These are phyloP conservation scores for Trichothecium roseum DNA, from an alignment of 2,329 filamentous ascomycete genomes.

Conservation along the genomic window DNA sequence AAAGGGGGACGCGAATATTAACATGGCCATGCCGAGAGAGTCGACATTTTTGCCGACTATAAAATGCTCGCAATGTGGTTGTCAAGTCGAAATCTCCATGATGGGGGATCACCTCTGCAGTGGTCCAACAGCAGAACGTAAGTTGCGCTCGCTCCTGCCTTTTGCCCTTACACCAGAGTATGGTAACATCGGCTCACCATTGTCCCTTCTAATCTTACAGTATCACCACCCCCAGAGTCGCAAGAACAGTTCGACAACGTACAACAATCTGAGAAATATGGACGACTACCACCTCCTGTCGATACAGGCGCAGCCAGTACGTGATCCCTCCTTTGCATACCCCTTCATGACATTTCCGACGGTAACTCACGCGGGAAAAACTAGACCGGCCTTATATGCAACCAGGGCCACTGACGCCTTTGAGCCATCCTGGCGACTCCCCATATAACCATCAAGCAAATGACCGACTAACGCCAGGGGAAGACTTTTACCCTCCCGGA, in stretches of 20 bases:
- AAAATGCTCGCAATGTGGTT: constrained; percentile 75
- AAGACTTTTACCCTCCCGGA: constrained; percentile 37
- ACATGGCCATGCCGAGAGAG: constrained; percentile 44
- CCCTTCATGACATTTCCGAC: too few species aligned
- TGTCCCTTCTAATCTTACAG: too few species aligned
- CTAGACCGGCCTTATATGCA: constrained; percentile 44
- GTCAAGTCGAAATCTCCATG: constrained; percentile 70
- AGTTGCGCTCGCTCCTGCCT: too few species aligned
- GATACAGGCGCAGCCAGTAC: constrained; percentile 43
- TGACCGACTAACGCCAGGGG: constrained; percentile 30
- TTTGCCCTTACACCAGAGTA: too few species aligned
- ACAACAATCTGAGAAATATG: constrained; percentile 20
- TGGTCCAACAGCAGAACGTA: constrained; percentile 37
- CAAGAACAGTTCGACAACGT: constrained; percentile 7
- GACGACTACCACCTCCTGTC: constrained; percentile 33
- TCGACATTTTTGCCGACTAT: constrained; percentile 70
- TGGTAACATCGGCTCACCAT: too few species aligned
- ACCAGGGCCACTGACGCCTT: constrained; percentile 51
- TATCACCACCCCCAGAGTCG: constrained; percentile 2
- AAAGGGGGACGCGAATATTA: constrained; percentile 8
- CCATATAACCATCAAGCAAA: constrained; percentile 33
- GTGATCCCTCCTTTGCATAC: too few species aligned
- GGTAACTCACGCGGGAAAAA: too few species aligned
- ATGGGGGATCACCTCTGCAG: constrained; percentile 79
- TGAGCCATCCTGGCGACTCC: constrained; percentile 53